Evolutionary conservation across 306 rosid species (phyloP), one percentile per base, ranked within the genome.

Genomic region (Mucuna pruriens): DNA sequence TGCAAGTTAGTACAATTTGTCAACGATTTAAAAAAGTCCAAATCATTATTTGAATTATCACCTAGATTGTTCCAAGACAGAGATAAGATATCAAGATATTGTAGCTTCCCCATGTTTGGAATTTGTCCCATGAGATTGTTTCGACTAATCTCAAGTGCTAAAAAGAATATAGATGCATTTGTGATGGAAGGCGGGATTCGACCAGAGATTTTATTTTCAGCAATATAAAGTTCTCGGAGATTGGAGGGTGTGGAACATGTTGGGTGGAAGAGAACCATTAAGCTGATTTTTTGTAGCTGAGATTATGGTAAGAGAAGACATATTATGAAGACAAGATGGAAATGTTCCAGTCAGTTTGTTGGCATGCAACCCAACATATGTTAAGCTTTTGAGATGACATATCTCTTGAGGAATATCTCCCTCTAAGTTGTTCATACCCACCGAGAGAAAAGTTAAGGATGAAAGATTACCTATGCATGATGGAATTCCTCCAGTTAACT

Each of bases 381-480:
- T 3, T 12, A 71, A 58, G 17, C 64, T 74, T 20, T 36, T 22
- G 62, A 58, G 34, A 0, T 0, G 29, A 1, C 89, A 78, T 4
- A 87, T 19, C 5, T 83, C 72, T 33, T 58, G 48, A 7, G 87
- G 90, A 66, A 89, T 42, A 11, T 15, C 71, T 0, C 89, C 87
- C 12, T n/a, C 71, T 12, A 85, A 54, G 31, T 66, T 65, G 31
- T 89, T 85, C 0, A 0, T 0, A 12, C 5, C n/a, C 4, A 76
- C 1, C 2, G 0, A 0, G 12, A 89, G 31, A 9, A 0, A 0
- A 3, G 9, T 13, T 15, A 84, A 66, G 12, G 74, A 82, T 34
- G 90, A 76, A 69, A 86, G 64, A 39, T 86, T 87, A 9, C 88
- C 80, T 6, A 83, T 13, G 44, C 62, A 83, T 60, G 75, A 3